Percentiles rank a stretch among this genome's conserved stretches.
Evolutionary conservation across 2,329 filamentous ascomycete species (phyloP).

Genomic region (Diaporthe sp.): DNA sequence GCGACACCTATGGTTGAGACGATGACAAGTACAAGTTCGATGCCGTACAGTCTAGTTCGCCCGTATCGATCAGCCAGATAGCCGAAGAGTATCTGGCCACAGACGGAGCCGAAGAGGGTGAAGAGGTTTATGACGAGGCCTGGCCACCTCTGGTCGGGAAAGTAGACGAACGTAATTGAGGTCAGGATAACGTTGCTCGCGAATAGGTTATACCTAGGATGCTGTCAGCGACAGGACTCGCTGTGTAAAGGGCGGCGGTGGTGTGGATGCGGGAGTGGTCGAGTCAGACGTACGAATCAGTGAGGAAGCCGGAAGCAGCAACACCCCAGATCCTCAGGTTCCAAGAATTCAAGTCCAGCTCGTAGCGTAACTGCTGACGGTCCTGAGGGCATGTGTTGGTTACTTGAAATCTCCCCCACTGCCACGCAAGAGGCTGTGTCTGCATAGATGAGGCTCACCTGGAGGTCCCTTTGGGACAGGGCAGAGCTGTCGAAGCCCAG

Average conservation of each 20-base stretch:
- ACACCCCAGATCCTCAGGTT: constrained; percentile 66
- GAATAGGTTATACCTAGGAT: constrained; percentile 61
- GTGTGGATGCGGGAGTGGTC: neutral
- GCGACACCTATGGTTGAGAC: constrained; percentile 67
- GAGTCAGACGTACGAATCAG: constrained; percentile 57
- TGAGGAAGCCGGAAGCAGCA: constrained; percentile 64
- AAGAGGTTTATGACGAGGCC: constrained; percentile 62
- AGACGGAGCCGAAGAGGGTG: constrained; percentile 62
- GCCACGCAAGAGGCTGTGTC: constrained; percentile 1
- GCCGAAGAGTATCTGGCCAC: constrained; percentile 63
- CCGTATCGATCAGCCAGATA: constrained; percentile 65
- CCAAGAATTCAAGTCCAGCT: constrained; percentile 65
- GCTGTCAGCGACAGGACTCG: neutral
- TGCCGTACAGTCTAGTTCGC: constrained; percentile 66
- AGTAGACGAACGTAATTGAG: constrained; percentile 64
- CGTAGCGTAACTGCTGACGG: constrained; percentile 62
- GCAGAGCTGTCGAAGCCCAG: constrained; percentile 62
- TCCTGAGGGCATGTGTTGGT: constrained; percentile 48
- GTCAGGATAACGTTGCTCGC: constrained; percentile 66
- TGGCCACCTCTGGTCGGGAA: constrained; percentile 56
- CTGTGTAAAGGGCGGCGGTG: no score
- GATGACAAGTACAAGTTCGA: constrained; percentile 66
- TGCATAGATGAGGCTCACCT: constrained; percentile 48
- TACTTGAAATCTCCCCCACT: constrained; percentile 27
- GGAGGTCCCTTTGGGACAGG: constrained; percentile 58